Evolutionary conservation across 495 filamentous ascomycete genomes (phyloP), one percentile per base, ranked within the genome.

Genomic region (Penicillium tannophilum): DNA sequence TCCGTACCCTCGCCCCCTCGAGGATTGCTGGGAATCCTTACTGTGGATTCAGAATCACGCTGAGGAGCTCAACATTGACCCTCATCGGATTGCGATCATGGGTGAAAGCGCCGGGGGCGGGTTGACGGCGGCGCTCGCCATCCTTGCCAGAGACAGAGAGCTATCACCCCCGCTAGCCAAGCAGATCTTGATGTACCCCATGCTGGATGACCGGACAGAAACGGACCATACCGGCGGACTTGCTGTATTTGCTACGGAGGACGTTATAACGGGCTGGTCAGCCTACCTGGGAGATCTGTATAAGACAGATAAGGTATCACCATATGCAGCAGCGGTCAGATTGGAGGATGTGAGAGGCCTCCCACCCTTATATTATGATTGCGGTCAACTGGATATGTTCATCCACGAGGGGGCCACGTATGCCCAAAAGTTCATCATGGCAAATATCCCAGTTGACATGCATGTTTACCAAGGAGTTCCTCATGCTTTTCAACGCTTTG

Each of bases 71-170:
- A 63, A 62, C 14, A 70, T 81, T 47, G 83, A 90, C 56, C 82
- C 85, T 0, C 9, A 50, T n/a, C 60, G 60, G 17, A 63, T 63
- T 44, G 60, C 60, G 20, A 45, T 55, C 11, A 57, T 54, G 59
- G 56, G 61, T 3, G 82, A 82, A 3, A 86, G 82, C 11, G 87
- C 87, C 3, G 88, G 88, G 5, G 87, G 80, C 0, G 84, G 74
- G 49, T 46, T 82, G 16, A 74, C 79, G 0, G 76, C 79, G 4
- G 76, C 65, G 0, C 50, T 79, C 7, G 67, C 72, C 2, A 46
- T 82, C 12, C 48, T 74, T 35, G 79, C 73, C 19, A 66, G 79
- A 19, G 79, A 81, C 52, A 66, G 72, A 1, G 63, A 58, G 7
- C 52, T 65, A 3, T 41, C 71, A 4, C 80, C 79, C 16, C 65